These are phyloP conservation scores for Aspergillus felis DNA, from an alignment of 2,329 filamentous ascomycete species.

Conservation along the genomic window DNA sequence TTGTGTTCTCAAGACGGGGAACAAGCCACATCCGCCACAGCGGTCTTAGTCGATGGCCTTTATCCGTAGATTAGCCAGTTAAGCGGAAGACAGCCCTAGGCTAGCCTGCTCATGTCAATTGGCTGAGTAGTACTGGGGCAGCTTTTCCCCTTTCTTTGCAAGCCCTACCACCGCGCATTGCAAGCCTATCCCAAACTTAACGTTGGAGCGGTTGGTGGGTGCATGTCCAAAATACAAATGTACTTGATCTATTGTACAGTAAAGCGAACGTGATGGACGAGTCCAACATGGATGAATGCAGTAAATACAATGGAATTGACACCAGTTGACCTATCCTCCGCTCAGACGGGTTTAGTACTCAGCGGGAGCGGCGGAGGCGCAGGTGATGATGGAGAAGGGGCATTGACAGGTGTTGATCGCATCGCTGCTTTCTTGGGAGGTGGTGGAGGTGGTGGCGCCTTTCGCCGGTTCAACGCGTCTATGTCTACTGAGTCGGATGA, in stretches of 20 bases:
- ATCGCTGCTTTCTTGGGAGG: constrained; percentile 53
- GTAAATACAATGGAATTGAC: neutral
- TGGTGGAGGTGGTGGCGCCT: constrained; percentile 57
- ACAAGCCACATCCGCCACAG: neutral
- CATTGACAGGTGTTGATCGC: constrained; percentile 32
- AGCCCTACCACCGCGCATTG: too few species aligned
- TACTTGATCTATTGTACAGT: neutral
- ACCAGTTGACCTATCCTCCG: constrained; percentile 14
- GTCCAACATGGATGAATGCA: neutral
- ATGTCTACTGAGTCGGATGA: constrained; percentile 24
- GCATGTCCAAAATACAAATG: neutral
- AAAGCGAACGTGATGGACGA: neutral
- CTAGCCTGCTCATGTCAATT: neutral
- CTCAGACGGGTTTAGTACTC: constrained; percentile 52
- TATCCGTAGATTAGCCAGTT: neutral
- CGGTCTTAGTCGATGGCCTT: neutral
- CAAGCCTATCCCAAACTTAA: neutral
- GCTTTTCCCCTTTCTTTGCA: neutral
- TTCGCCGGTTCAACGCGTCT: constrained; percentile 36
- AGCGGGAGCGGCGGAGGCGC: constrained; percentile 55
- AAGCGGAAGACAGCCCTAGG: neutral
- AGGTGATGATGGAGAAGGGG: constrained; percentile 23
- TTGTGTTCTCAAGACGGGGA: neutral
- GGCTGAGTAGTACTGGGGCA: neutral
- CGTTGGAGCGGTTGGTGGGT: too few species aligned